These are phyloP conservation scores for Musa beccarii DNA, from an alignment of 176 grass and related monocot species.

Conservation along the genomic window DNA sequence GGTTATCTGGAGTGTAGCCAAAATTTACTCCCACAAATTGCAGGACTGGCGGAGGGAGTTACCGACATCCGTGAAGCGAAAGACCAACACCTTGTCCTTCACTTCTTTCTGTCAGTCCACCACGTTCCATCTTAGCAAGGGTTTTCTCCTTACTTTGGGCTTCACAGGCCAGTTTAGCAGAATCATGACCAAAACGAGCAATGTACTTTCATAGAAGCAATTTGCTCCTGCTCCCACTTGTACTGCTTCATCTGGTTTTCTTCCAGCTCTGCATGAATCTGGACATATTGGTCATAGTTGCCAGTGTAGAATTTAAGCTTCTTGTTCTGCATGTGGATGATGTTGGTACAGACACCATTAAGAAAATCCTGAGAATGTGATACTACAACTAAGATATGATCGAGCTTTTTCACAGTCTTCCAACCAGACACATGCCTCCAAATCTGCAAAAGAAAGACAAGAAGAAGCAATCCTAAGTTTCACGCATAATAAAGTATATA, in stretches of 20 bases:
- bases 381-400: constrained; percentile 67
- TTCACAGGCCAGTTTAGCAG: constrained; percentile 81
- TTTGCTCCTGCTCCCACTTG: constrained; percentile 95
- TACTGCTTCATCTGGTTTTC: constrained; percentile 98
- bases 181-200: constrained; percentile 85
- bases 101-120: constrained; percentile 80
- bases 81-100: constrained; percentile 56
- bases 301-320: constrained; percentile 86
- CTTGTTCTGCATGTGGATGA: constrained; percentile 95
- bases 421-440: constrained; percentile 94
- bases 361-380: constrained; percentile 90
- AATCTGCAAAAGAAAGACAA: constrained; percentile 46
- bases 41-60: constrained; percentile 75
- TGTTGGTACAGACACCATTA: constrained; percentile 88
- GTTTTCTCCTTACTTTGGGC: constrained; percentile 96
- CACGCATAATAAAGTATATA: no score
- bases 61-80: constrained; percentile 69
- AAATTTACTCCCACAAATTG: constrained; percentile 89
- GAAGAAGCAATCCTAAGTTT: not conserved
- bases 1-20: constrained; percentile 66
- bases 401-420: constrained; percentile 78
- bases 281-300: constrained; percentile 81
- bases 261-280: constrained; percentile 63
- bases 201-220: constrained; percentile 88
- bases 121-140: constrained; percentile 91